Conservation (phyloP, 2,329 filamentous ascomycete genomes). For the Trichoderma harzianum region DNA sequence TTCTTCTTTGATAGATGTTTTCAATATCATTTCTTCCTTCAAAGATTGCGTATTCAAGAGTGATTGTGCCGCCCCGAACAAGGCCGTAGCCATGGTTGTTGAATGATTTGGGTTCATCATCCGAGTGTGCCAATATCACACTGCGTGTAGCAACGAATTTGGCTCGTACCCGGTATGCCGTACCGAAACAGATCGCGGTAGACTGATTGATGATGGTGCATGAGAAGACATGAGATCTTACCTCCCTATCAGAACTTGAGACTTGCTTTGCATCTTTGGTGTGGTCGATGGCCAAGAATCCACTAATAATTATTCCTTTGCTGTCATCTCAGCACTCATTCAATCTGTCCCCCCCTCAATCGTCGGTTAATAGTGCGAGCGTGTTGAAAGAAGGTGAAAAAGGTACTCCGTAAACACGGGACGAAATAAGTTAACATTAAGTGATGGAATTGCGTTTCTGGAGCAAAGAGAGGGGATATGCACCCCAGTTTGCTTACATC, state of each 20-base stretch:
- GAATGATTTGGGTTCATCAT: not conserved
- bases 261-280: not conserved
- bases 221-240: not conserved
- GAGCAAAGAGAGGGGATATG: not conserved
- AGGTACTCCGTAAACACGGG: not conserved
- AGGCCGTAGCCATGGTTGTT: not conserved
- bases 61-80: not conserved
- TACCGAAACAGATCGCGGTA: not conserved
- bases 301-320: not conserved
- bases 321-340: not conserved
- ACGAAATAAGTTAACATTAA: not conserved
- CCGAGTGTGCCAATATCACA: not conserved
- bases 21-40: not conserved
- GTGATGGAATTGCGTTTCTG: not conserved
- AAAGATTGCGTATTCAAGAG: not conserved
- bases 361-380: not conserved
- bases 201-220: not conserved
- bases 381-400: not conserved
- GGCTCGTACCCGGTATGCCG: not conserved
- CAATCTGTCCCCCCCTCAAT: not conserved
- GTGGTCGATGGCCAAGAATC: not conserved
- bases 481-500: not conserved
- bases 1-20: constrained; percentile 3
- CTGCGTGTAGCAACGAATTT: not conserved
- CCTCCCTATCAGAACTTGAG: not conserved